Base-by-base conservation (phyloP, 805 yeast species). In the Wickerhamomyces strasburgensis region DNA sequence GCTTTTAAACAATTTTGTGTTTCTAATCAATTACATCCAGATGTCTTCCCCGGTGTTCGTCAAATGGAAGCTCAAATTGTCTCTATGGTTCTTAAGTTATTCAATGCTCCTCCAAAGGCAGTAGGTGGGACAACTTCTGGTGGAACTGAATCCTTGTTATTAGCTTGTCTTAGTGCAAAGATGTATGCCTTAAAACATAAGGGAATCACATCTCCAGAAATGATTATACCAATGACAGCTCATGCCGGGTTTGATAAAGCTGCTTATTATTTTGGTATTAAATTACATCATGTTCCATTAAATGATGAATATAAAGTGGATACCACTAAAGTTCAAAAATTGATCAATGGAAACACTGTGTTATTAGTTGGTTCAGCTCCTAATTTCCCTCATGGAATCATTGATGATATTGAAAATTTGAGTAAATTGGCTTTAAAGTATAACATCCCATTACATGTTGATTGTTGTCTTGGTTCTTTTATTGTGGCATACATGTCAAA, bases 231-330 rank as follows among this genome's bases (percentile, higher is more conserved):
- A 0, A 68, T 66, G 11, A 84, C 97, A 0, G 80, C 89, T 2
- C 98, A 90, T 61, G 98, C 98, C 3, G 98, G 95, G 3, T 80
- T 90, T 42, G 89, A 85, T 55, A 90, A 90, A 62, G 98, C 98
- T 3, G 80, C 94, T 27, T 79, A 76, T 54, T 90, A 90, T 64
- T 93, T 90, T 60, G 84, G 84, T 3, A 90, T 93, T 68, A 84
- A 75, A 44, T 64, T 90, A 19, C 83, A 81, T 47, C 84, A 86
- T 50, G 96, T 83, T 7, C 88, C 82, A 19, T 49, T 90, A 30
- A 89, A 82, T 51, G 77, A 82, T 1, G 60, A 54, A 14, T 84
- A 58, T 58, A 65, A 81, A 54, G 96, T 83, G 8, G 80, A 88
- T 49, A 51, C 80, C 17, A 55, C 56, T 1, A 75, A 77, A 36